Percentiles rank a stretch among this genome's conserved stretches.
These are phyloP conservation scores for Parmelia sp. DNA, from an alignment of 495 filamentous ascomycete species.

Conservation along the genomic window DNA sequence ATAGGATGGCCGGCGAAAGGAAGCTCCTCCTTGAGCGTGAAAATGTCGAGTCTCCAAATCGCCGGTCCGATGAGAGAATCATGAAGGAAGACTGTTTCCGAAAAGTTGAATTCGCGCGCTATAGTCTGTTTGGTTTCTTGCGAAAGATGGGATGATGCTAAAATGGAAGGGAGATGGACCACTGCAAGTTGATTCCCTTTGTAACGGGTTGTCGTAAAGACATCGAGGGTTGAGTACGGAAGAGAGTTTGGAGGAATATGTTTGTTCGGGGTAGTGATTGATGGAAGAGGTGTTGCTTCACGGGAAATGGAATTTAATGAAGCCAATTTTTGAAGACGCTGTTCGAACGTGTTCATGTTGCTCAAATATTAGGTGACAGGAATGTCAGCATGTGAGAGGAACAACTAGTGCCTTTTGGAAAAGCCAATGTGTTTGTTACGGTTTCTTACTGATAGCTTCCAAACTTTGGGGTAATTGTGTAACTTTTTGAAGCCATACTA, in stretches of 20 bases:
- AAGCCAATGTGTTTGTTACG: background rate
- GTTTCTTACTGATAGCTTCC: background rate
- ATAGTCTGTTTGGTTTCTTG: constrained; percentile 58
- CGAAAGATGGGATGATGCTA: constrained; percentile 28
- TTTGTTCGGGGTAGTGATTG: background rate
- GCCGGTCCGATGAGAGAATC: constrained; percentile 23
- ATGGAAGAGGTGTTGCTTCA: background rate
- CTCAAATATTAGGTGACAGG: background rate
- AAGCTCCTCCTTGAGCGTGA: constrained; percentile 52
- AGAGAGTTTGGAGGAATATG: constrained; percentile 1
- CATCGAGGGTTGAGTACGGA: constrained; percentile 50
- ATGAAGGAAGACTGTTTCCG: constrained; percentile 76
- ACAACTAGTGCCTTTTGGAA: background rate
- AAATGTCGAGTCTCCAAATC: constrained; percentile 50
- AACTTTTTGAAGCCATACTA: background rate
- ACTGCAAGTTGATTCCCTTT: constrained; percentile 65
- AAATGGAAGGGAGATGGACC: constrained; percentile 43
- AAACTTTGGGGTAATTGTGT: background rate
- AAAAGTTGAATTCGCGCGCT: constrained; percentile 75
- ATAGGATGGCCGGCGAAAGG: constrained; percentile 70
- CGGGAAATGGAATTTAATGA: background rate
- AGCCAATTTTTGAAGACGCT: constrained; percentile 12
- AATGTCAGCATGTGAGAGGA: background rate
- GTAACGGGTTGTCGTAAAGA: constrained; percentile 54
- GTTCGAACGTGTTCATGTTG: constrained; percentile 13